Evolutionary conservation across 768 basidiomycete genomes (phyloP), one percentile per base, ranked within the genome.

Genomic region (Suillus subluteus): DNA sequence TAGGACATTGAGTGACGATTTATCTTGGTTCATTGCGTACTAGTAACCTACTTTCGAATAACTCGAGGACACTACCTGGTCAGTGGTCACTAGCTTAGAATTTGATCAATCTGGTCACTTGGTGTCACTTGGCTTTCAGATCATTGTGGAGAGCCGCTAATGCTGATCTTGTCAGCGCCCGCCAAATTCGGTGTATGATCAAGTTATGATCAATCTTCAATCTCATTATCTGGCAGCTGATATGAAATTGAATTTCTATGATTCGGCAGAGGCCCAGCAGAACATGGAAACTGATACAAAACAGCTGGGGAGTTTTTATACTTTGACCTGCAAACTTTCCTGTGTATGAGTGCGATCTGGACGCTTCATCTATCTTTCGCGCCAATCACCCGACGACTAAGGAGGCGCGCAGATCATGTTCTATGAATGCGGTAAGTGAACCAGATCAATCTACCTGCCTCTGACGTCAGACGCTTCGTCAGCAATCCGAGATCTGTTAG

Each of bases 401-500:
- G 16, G 46, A n/a, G 16, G 26, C 16, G 16, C 2, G 26, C 52
- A 32, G 30, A 54, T 54, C 30, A 18, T 54, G 1, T 8, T 11
- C 15, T 40, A 18, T 18, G 38, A 26, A 40, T 26, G 58, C 23
- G 13, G 15, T 18, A 26, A 35, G 58, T 59, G 40, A 41, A 59
- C 16, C 41, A 41, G 40, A 26, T 18, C 23, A 11, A 59, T 26
- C 37, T 58, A 23, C 16, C 16, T 0, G 11, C 16, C 38, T 41
- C 59, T 61, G 59, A 61, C 59, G 59, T 61, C 59, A 61, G 59
- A 30, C 6, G 5, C 26, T 43, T 61, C 26, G 59, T 61, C 59
- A 61, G 40, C 59, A 21, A 35, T 56, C 55, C 55, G 21, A 56
- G 12, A n/a, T 21, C 2, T 61, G 40, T 61, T 61, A 61, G 59